These are phyloP conservation scores for Globisporangium rhizosaccharum DNA, from an alignment of 352 stramenopile species.

Conservation along the genomic window DNA sequence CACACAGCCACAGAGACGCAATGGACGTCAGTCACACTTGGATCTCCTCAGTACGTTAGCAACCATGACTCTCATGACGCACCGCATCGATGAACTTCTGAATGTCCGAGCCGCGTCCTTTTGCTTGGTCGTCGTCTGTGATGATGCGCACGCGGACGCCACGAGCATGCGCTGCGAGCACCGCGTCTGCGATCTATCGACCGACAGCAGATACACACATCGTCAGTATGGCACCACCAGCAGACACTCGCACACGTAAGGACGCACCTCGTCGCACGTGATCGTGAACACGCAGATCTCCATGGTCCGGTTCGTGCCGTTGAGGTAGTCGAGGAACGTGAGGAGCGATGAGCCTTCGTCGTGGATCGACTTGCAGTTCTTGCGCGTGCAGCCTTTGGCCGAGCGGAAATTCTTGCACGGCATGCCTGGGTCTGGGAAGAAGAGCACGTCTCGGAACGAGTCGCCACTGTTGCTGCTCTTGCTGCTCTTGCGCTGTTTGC, in stretches of 20 bases:
- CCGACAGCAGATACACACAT: neutral
- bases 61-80: neutral
- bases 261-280: conserved; percentile 55
- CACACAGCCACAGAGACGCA: neutral
- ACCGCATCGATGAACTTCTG: conserved; percentile 72
- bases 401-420: conserved; percentile 53
- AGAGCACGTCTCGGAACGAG: conserved; percentile 68
- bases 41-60: no score
- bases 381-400: conserved; percentile 44
- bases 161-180: conserved; percentile 46
- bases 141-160: conserved; percentile 56
- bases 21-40: neutral
- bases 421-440: conserved; percentile 63
- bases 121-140: conserved; percentile 57
- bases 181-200: conserved; percentile 45
- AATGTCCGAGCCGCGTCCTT: conserved; percentile 57
- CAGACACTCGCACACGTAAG: neutral
- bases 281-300: conserved; percentile 76
- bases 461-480: conserved; percentile 18
- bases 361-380: conserved; percentile 64
- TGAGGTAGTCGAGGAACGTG: conserved; percentile 44
- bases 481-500: neutral
- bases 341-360: conserved; percentile 53
- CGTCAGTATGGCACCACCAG: neutral
- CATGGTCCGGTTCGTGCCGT: conserved; percentile 36